Evolutionary conservation across 2,329 filamentous ascomycete genomes (phyloP), one percentile per base, ranked within the genome.

Genomic region (Phialophora verrucosa): DNA sequence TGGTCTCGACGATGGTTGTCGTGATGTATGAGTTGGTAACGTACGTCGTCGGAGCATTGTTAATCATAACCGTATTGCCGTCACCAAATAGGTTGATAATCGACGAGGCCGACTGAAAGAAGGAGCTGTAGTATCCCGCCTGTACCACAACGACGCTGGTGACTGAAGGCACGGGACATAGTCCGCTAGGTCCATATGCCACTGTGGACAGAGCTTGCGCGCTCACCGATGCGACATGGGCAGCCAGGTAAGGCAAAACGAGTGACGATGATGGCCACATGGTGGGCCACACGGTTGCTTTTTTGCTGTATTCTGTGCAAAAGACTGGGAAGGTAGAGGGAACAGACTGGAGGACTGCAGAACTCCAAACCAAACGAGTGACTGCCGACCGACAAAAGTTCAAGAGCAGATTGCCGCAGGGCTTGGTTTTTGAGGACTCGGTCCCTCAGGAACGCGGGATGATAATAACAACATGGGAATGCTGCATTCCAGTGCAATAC

Each of bases 311-410:
- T 59, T 62, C 31, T 54, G 38, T 14, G 55, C 59, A 64, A 49
- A 60, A 51, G 42, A 59, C 49, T 49, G 60, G 38, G 29, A 59
- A 57, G 11, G 49, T 47, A 23, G 55, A 29, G 32, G 49, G 51
- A 49, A 35, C 49, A 53, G 54, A 64, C 47, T 49, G 62, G 59
- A 66, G 63, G 65, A 70, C 65, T 65, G 66, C 69, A 67, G 66
- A 61, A 67, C 59, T 62, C 61, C 59, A 62, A 64, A 65, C 59
- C 62, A 70, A 72, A 72, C 53, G 69, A 70, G 65, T 68, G 70
- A 69, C 65, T 69, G 68, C 29, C 44, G 32, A 49, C 49, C 35
- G 29, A 32, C 31, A 65, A 63, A 68, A 56, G 49, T 25, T 49
- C 47, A 59, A 56, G 51, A 54, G 25, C 55, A 53, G 23, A 59